Evolutionary conservation across 306 rosid genomes (phyloP), one percentile per base, ranked within the genome.

Genomic region (Boehmeria nivea): DNA sequence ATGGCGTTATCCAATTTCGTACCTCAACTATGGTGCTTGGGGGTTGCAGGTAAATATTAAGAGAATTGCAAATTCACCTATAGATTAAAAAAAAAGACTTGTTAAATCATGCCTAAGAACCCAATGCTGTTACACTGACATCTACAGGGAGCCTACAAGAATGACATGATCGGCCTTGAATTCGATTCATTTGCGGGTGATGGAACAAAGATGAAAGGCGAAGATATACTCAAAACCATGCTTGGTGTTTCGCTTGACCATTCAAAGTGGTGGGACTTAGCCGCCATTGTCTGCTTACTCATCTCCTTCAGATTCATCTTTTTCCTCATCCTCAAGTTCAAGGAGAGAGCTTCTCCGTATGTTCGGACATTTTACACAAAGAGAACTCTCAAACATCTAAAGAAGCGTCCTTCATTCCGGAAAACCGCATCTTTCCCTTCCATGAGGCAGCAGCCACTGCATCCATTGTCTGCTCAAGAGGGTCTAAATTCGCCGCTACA

Each of bases 241-340:
- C 86, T 87, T n/a, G 94, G 98, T 3, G 54, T 84, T 68, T 49
- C 57, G 50, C 70, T 66, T 65, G 79, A 78, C 19, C 64, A 76
- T 54, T 86, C 94, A 11, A 84, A 90, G 65, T 90, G 97, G 98
- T 84, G 86, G 98, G 98, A 90, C 71, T 58, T 86, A 9, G 91
- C 76, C 26, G 91, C 84, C 22, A 78, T 90, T 19, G 38, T 59
- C 14, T 11, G 53, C 67, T 54, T 84, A 67, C 82, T 82, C 57
- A 25, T 84, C 16, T 24, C 72, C 34, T 77, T 57, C n/a, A 84
- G 87, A 75, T 28, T 90, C 37, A 43, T 80, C 72, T 87, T 86
- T 76, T 76, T 86, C 59, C 53, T 76, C 57, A 62, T 84, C 49
- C 88, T 90, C 48, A 84, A 84, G 74, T 66, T 84, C 19, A 80